Conservation (phyloP, 306 rosid genomes). For the Pyrus pyrifolia region DNA sequence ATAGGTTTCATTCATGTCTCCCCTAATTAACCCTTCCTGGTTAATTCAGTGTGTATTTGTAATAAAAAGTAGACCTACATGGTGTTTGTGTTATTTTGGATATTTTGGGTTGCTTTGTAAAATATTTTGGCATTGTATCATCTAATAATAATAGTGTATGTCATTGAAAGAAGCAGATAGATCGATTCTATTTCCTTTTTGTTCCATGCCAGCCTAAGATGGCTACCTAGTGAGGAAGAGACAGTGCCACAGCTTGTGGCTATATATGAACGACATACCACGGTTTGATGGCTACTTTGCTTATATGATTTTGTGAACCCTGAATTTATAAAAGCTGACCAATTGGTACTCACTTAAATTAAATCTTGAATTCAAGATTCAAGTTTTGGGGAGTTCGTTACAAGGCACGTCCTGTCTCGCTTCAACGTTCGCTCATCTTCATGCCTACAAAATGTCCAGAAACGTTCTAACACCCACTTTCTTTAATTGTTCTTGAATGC, state of each 20-base stretch:
- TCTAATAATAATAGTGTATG: slow-evolving; percentile 5
- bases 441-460: background rate
- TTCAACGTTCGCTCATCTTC: background rate
- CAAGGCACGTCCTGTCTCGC: background rate
- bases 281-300: slow-evolving; percentile 13
- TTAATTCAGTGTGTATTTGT: background rate
- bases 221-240: slow-evolving; percentile 1
- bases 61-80: slow-evolving; percentile 2
- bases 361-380: background rate
- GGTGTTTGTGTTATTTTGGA: background rate
- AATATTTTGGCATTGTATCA: background rate
- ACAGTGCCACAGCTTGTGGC: background rate
- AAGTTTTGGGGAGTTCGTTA: background rate
- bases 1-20: background rate
- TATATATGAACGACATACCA: background rate
- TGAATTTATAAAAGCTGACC: background rate
- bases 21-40: background rate
- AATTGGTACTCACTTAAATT: background rate
- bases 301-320: background rate
- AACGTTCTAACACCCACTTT: background rate
- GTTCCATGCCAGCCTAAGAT: background rate
- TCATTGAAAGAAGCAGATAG: background rate
- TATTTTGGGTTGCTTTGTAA: slow-evolving; percentile 11
- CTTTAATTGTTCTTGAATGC: background rate
- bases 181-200: background rate